phyloP scores from a whole-genome alignment of 148 eudicot species.

The Polygonum aviculare region DNA sequence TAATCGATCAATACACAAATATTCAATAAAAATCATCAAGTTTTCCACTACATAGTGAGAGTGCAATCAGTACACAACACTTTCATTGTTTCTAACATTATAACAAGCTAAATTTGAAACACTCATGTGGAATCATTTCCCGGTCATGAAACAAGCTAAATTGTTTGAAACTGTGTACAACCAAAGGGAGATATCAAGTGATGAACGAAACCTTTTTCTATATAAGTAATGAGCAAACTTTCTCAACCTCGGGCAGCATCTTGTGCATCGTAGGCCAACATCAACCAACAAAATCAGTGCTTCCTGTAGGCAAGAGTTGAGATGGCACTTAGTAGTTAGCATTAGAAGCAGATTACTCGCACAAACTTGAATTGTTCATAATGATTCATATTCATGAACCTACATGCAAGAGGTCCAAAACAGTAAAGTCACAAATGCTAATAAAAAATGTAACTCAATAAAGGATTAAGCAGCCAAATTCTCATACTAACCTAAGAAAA shows the following conservation, averaged over 20 bases:
- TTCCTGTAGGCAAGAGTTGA: conserved; percentile 35
- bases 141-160: not conserved
- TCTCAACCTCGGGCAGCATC: conserved; percentile 71
- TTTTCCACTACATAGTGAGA: not conserved
- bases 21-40: no score
- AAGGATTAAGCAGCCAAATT: not conserved
- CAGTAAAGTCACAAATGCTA: not conserved
- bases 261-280: conserved; percentile 83
- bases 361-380: not conserved
- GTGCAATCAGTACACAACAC: not conserved
- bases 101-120: not conserved
- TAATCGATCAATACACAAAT: no score
- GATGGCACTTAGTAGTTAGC: not conserved
- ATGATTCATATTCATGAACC: not conserved
- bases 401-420: not conserved
- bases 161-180: not conserved
- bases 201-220: conserved; percentile 68
- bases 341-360: not conserved
- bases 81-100: not conserved
- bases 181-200: conserved; percentile 9
- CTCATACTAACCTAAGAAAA: not conserved
- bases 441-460: not conserved
- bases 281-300: conserved; percentile 70
- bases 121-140: not conserved
- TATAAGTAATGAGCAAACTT: conserved; percentile 71